A percentile compares a stretch with the other conserved stretches of the same genome.
Conservation (phyloP, 371 early-diverging fungal species). For the Dipsacomyces acuminosporus region DNA sequence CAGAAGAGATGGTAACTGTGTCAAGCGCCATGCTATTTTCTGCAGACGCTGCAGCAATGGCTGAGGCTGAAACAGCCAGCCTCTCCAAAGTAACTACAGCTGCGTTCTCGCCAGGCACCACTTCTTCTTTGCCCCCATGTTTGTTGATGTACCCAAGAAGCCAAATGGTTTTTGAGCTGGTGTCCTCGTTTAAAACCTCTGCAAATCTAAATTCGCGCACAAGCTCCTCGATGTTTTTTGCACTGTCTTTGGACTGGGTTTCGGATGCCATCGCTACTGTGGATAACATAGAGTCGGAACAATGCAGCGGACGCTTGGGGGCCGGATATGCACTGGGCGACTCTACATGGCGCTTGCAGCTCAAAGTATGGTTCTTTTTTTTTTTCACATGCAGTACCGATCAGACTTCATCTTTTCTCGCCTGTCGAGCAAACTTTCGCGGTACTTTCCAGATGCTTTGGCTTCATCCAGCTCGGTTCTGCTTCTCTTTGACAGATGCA, state of each 20-base stretch:
- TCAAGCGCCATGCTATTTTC: neutral
- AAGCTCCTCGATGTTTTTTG: constrained; percentile 2
- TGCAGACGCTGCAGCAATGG: too few species aligned
- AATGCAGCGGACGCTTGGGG: too few species aligned
- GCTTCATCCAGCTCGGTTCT: neutral
- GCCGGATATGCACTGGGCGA: too few species aligned
- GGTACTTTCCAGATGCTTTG: neutral
- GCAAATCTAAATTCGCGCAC: constrained; percentile 11
- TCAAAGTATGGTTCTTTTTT: too few species aligned
- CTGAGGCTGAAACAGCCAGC: constrained; percentile 9
- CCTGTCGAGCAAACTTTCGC: constrained; percentile 7
- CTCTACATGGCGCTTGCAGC: too few species aligned
- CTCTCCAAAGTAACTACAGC: constrained; percentile 31
- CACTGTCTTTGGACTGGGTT: too few species aligned
- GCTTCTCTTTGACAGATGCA: neutral
- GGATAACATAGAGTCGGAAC: too few species aligned
- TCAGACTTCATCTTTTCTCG: constrained; percentile 13
- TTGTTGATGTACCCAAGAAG: constrained; percentile 19
- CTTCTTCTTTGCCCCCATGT: neutral
- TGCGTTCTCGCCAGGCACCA: constrained; percentile 9
- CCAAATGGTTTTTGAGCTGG: constrained; percentile 31
- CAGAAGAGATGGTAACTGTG: constrained; percentile 2
- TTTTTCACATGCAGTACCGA: constrained; percentile 7
- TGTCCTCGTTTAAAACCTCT: constrained; percentile 31
- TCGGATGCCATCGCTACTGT: too few species aligned